Evolutionary conservation across 192 early-diverging fungal genomes (phyloP), one percentile per base, ranked within the genome.

Genomic region (Dimargaris cristalligena): DNA sequence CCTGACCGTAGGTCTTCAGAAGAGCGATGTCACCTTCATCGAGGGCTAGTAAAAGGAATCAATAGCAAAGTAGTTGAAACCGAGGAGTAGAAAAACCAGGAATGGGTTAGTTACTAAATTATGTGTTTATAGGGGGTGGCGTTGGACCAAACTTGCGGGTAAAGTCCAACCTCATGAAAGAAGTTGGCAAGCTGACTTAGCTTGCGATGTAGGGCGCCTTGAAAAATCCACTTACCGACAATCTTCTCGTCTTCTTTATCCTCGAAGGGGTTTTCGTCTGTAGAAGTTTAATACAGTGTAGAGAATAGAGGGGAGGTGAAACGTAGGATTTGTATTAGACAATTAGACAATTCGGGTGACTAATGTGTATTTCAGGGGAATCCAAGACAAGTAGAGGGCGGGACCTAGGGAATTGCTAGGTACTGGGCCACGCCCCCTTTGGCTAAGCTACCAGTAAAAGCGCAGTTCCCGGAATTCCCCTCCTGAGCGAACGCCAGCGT

Each of bases 1-100:
- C 96, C 79, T 93, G 90, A 52, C 96, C 96, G 67, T 99, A 99
- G 29, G 91, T 90, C 61, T 92, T 94, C 18, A 94, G 66, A 20
- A 94, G 65, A 34, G 88, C 89, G 70, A 94, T 94, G 67, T 94
- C 91, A 33, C 84, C 87, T 65, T 89, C 89, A 61, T 94, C 91
- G 52, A 94, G 78, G 26, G 83, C 87, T 84, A 63, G 20, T 20
- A 44, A 60, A 71, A 67, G 28, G 70, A 67, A 47, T 69, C 69
- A 58, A 76, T 76, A 47, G 66, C 70, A 63, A 65, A 67, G 34
- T 67, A 65, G 58, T 71, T 67, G 25, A 69, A 67, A 45, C 68
- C 65, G 69, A 73, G 54, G 61, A 22, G 34, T 2, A 14, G 8
- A 16, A 8, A 0, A 16, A 18, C 2, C 10, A 11, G 1, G 1